Percentiles rank a stretch among this genome's conserved stretches.
These are phyloP conservation scores for Nemania serpens DNA, from an alignment of 2,329 filamentous ascomycete species.

Conservation along the genomic window DNA sequence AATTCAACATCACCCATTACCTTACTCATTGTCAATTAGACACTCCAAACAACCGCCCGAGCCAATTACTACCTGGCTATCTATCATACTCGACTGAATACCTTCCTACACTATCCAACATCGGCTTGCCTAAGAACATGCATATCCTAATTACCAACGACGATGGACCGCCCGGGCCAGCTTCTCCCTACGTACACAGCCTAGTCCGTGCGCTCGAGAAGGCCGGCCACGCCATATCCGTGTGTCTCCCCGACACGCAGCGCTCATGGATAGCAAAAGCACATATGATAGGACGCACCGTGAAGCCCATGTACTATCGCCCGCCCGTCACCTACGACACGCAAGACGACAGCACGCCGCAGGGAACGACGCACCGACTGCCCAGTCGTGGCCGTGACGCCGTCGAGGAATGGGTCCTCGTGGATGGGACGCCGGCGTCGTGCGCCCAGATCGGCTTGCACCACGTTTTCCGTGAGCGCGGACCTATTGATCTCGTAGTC, in stretches of 20 bases:
- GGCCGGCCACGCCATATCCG: conserved; percentile 84
- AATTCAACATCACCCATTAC: not conserved
- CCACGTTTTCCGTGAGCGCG: conserved; percentile 75
- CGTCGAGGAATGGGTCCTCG: conserved; percentile 78
- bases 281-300: conserved; percentile 87
- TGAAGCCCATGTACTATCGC: conserved; percentile 84
- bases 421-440: conserved; percentile 80
- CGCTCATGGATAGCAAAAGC: conserved; percentile 99
- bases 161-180: conserved; percentile 77
- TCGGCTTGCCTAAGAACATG: conserved; percentile 47
- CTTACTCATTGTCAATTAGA: not conserved
- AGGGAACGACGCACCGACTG: conserved; percentile 66
- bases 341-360: conserved; percentile 48
- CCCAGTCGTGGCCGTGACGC: conserved; percentile 46
- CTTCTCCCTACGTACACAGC: conserved; percentile 79
- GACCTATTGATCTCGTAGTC: conserved; percentile 75
- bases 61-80: too few relatives aligned
- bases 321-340: conserved; percentile 48
- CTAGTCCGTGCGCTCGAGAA: conserved; percentile 71
- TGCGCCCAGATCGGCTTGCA: conserved; percentile 83
- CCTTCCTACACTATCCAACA: not conserved
- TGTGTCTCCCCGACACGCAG: conserved; percentile 88
- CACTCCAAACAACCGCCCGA: too few relatives aligned
- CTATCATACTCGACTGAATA: not conserved
- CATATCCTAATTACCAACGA: conserved; percentile 75